Evolutionary conservation across 345 rosid species (phyloP), one percentile per base, ranked within the genome.

Genomic region (Zanthoxylum bungeanum): DNA sequence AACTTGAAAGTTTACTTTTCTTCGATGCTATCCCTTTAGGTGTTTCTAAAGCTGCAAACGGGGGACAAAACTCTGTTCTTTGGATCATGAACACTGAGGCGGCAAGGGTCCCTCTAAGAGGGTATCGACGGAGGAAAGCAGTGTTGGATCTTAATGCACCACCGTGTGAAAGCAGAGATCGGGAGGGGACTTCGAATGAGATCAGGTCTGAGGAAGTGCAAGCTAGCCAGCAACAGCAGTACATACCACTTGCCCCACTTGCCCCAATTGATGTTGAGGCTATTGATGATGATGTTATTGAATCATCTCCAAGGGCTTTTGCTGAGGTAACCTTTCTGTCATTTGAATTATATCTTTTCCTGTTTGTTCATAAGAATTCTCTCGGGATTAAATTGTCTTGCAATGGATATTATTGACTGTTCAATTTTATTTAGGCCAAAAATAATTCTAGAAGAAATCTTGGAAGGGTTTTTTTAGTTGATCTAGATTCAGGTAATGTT

Each of bases 271-370:
- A 84, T 76, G 87, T 87, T 59, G 99, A 92, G 74, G 91, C 84
- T 46, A 53, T 90, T 71, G 97, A 95, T 73, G 98, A 95, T 59
- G 97, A 88, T 63, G 94, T 89, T 75, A 60, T 91, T 66, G 87
- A 88, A 77, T 84, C 88, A 39, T 85, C 98, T 33, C 87, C 98
- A 3, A 80, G 83, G 75, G 96, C 88, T 25, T 93, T 96, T 76
- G 88, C 93, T 10, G 86, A 81, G 77, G 98, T 95, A 70, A 81
- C 75, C 25, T 21, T 25, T 60, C 68, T 21, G 36, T 56, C 33
- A 42, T 2, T 69, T 50, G 28, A 53, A 47, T 55, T 11, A 47
- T 44, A 7, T n/a, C 19, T 31, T 24, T 63, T 61, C 44, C 44
- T 47, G 16, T 50, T 46, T 12, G 53, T 9, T 77, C 37, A 46